Evolutionary conservation across 345 rosid species (phyloP), one percentile per base, ranked within the genome.

Genomic region (Eucalyptus paniculata): DNA sequence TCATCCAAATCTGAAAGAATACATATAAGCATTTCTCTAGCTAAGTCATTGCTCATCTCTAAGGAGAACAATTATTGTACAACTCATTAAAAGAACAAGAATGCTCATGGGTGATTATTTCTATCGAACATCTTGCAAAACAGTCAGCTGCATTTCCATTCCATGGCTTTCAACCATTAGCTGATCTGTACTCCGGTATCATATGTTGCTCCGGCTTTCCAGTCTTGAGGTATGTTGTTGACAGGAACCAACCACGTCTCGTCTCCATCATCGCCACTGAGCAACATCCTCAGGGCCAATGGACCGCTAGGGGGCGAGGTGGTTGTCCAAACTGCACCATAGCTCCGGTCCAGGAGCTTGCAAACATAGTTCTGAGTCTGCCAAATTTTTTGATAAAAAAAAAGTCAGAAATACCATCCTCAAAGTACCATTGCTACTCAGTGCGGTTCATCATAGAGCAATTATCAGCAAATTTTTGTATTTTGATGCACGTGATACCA

Each of bases 171-270:
- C 11, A 15, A 32, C 91, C 90, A 90, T 30, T 45, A 50, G 87
- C 88, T 89, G 30, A 95, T 89, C 92, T 95, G 97, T 34, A 92
- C 91, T 86, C 97, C 96, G 12, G 96, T 94, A 88, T 96, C 96
- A 67, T 95, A 95, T 80, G 94, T 91, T 83, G 90, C 91, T 88
- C 97, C 97, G 17, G 94, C 93, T 92, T 93, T 94, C 97, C 97
- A 96, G 90, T 92, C 92, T 11, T 89, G 87, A 42, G 96, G 97
- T 87, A 96, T 94, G 92, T 92, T 87, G 90, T 92, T 94, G 50
- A 92, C 94, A 23, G 97, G 97, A 89, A 90, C 94, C 53, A 96
- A 90, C 96, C 97, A 96, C 8, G 94, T 87, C 88, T 94, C 96
- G 34, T 92, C 94, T 88, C 96, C 97, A 89, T 94, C 94, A 5